Evolutionary conservation across 805 yeast genomes (phyloP), one percentile per base, ranked within the genome.

Genomic region (Metschnikowia drakensbergensis): DNA sequence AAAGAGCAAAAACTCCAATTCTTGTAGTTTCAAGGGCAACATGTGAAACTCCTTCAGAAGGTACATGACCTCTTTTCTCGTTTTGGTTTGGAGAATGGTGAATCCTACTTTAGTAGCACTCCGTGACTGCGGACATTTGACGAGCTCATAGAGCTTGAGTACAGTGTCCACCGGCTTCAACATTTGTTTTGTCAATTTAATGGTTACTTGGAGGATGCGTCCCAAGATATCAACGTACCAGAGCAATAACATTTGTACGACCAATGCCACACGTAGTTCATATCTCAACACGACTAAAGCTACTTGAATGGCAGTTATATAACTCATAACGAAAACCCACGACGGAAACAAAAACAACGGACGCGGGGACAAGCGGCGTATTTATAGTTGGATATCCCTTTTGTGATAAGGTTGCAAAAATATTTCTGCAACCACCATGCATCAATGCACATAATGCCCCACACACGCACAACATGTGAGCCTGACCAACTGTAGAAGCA

Each of bases 1-100:
- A 27, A 42, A 34, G 17, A 33, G 8, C 30, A 42, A 11, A 25
- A 42, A 27, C 28, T 42, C 45, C 26, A 42, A 17, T 42, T 42
- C 45, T 6, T 42, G 45, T 7, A 42, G 45, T 17, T 42, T 42
- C 26, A 42, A 26, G n/a, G 45, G 45, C 27, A 42, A 33, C 45
- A 33, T 25, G 31, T 42, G 37, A 27, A 42, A 34, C 27, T 42
- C 45, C 25, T n/a, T 40, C 43, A 40, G 43, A 40, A 40, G 35
- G 23, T 32, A 17, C 35, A 23, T 6, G n/a, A 36, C 43, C 36
- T 40, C 43, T 8, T 7, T n/a, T 22, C 35, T 22, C 22, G 43
- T 36, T 7, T 7, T 8, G n/a, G 43, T 31, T 11, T 31, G 35
- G 43, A 40, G 9, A 23, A 36, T 25, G 36, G 36, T 10, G 13